Evolutionary conservation across 1,284 basidiomycete genomes (phyloP).

Genomic region (Melampsora larici-populina): DNA sequence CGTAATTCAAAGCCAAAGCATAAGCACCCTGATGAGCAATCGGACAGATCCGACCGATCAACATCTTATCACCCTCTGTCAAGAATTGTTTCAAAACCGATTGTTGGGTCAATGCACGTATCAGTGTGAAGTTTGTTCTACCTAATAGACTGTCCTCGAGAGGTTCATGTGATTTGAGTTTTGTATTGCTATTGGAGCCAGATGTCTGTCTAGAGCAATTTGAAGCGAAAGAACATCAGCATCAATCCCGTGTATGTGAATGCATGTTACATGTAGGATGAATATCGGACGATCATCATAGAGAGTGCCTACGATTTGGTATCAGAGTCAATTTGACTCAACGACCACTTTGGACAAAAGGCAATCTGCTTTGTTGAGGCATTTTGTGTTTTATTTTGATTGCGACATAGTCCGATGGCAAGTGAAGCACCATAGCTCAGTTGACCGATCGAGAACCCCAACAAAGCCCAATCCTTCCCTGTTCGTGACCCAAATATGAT

Average conservation of each 20-base stretch:
- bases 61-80: conserved; percentile 90
- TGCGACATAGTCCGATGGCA: conserved; percentile 51
- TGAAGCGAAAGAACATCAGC: neutral
- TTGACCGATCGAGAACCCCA: conserved; percentile 80
- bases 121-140: conserved; percentile 60
- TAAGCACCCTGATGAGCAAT: conserved; percentile 86
- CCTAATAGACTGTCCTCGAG: conserved; percentile 49
- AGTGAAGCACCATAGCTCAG: conserved; percentile 64
- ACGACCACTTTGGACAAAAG: neutral
- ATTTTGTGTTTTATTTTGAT: conserved; percentile 6
- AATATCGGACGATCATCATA: neutral
- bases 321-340: neutral
- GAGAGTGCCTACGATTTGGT: neutral
- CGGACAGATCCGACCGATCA: conserved; percentile 75
- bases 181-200: neutral
- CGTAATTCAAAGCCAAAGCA: conserved; percentile 89
- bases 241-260: conserved; percentile 9
- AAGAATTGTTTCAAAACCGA: conserved; percentile 87
- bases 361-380: neutral
- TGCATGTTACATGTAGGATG: neutral
- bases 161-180: neutral
- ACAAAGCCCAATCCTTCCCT: conserved; percentile 57
- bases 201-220: conserved; percentile 18
- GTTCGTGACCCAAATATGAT: conserved; percentile 57
- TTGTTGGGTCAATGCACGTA: conserved; percentile 76